phyloP scores from a whole-genome alignment of 148 eudicot species.

The Dianthus caryophyllus region DNA sequence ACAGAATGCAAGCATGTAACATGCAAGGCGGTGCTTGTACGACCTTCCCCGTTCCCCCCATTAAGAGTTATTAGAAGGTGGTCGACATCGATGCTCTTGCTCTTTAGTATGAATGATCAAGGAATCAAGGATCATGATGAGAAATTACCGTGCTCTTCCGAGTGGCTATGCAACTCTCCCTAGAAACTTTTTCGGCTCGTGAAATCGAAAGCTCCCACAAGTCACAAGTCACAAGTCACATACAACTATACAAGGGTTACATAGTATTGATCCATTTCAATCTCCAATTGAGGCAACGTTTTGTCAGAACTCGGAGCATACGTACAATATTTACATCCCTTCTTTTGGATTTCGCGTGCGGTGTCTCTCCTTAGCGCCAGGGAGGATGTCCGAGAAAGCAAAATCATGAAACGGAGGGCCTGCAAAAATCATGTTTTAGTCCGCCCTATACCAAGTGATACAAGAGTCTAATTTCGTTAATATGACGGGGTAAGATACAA shows the following conservation, averaged over 20 bases:
- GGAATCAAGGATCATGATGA: too few species aligned
- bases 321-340: conserved; percentile 1
- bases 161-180: too few species aligned
- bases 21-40: too few species aligned
- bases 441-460: background rate
- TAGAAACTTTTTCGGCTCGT: too few species aligned
- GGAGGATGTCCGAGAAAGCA: conserved; percentile 65
- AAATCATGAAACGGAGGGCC: conserved; percentile 97
- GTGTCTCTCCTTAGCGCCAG: conserved; percentile 24
- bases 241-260: background rate
- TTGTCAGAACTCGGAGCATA: background rate
- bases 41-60: too few species aligned
- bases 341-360: conserved; percentile 7
- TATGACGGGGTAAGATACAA: background rate
- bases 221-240: conserved; percentile 10
- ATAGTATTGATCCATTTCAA: background rate
- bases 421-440: conserved; percentile 26
- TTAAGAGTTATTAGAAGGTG: too few species aligned
- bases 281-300: background rate
- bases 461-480: background rate
- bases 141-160: too few species aligned
- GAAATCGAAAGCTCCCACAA: too few species aligned
- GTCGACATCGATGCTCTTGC: too few species aligned
- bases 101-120: too few species aligned
- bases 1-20: too few species aligned